Percentiles rank a stretch among this genome's conserved stretches.
phyloP scores from a whole-genome alignment of 768 basidiomycete species.

The Clathrus columnatus region DNA sequence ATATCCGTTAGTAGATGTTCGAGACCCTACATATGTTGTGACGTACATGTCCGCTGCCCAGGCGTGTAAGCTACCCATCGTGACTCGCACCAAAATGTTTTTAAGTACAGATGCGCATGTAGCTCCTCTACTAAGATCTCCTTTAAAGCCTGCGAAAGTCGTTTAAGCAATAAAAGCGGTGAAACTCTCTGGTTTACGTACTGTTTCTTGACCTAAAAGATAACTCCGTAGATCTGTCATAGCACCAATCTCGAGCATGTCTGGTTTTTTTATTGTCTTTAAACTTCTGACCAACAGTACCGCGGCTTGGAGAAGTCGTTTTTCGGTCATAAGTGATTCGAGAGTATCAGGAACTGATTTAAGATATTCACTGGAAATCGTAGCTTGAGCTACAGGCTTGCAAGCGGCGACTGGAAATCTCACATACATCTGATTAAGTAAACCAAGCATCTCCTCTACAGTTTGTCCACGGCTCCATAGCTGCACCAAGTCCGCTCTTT shows the following conservation, averaged over 20 bases:
- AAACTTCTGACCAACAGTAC: constrained; percentile 78
- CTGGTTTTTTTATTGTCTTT: constrained; percentile 83
- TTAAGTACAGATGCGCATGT: constrained; percentile 94
- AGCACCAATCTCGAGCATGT: constrained; percentile 95
- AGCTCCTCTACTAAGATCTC: constrained; percentile 94
- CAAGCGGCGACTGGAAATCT: too few relatives aligned
- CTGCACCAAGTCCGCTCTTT: constrained; percentile 82
- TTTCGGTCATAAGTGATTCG: constrained; percentile 93
- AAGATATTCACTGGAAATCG: constrained; percentile 62
- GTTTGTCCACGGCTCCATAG: constrained; percentile 83
- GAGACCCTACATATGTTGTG: background rate
- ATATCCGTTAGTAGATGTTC: background rate
- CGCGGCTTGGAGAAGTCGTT: constrained; percentile 82
- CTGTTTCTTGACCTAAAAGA: constrained; percentile 77
- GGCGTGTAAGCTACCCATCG: constrained; percentile 82
- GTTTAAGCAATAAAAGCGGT: background rate
- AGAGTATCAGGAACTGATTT: constrained; percentile 86
- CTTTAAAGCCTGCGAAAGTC: constrained; percentile 56
- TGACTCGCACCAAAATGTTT: constrained; percentile 91
- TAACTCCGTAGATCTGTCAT: constrained; percentile 82
- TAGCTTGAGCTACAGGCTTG: constrained; percentile 14
- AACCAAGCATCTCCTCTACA: constrained; percentile 90
- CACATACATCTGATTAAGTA: constrained; percentile 89
- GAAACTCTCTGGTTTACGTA: constrained; percentile 28
- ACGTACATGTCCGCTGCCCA: constrained; percentile 68